These are phyloP conservation scores for Exophiala viscosa DNA, from an alignment of 2,329 filamentous ascomycete species.

Conservation along the genomic window DNA sequence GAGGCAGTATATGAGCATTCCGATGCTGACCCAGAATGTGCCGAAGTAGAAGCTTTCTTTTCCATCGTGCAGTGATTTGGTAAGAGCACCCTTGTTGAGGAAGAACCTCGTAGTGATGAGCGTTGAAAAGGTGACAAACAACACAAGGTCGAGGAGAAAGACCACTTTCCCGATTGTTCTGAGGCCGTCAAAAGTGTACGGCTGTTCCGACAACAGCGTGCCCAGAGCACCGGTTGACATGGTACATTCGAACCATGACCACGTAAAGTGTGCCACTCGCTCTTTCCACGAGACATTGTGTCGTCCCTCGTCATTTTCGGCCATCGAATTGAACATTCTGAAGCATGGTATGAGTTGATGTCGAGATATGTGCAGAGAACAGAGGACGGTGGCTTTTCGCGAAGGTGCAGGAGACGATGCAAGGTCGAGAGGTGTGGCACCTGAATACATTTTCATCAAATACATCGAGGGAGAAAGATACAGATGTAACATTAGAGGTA, in stretches of 20 bases:
- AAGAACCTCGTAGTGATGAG: slow-evolving; percentile 59
- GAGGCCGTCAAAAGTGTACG: slow-evolving; percentile 62
- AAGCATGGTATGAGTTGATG: not conserved
- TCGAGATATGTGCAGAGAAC: no score
- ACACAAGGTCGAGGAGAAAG: slow-evolving; percentile 63
- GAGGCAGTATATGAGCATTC: slow-evolving; percentile 63
- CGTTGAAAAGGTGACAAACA: slow-evolving; percentile 57
- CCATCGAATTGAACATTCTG: not conserved
- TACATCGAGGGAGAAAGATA: no score
- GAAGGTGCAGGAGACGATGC: no score
- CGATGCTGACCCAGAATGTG: slow-evolving; percentile 65
- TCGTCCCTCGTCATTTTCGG: not conserved
- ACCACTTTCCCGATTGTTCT: slow-evolving; percentile 62
- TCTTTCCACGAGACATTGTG: not conserved
- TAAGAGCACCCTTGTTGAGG: slow-evolving; percentile 53
- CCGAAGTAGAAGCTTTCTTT: slow-evolving; percentile 69
- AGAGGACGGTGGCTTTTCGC: no score
- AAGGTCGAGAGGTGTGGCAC: no score
- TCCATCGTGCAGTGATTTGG: slow-evolving; percentile 57
- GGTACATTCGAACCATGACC: slow-evolving; percentile 70
- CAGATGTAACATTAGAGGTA: no score
- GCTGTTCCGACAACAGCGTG: slow-evolving; percentile 57
- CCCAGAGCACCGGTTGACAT: slow-evolving; percentile 72
- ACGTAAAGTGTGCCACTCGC: slow-evolving; percentile 5
- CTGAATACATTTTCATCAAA: no score